Conservation (phyloP, 2,329 filamentous ascomycete genomes). For the Calonectria naviculata region DNA sequence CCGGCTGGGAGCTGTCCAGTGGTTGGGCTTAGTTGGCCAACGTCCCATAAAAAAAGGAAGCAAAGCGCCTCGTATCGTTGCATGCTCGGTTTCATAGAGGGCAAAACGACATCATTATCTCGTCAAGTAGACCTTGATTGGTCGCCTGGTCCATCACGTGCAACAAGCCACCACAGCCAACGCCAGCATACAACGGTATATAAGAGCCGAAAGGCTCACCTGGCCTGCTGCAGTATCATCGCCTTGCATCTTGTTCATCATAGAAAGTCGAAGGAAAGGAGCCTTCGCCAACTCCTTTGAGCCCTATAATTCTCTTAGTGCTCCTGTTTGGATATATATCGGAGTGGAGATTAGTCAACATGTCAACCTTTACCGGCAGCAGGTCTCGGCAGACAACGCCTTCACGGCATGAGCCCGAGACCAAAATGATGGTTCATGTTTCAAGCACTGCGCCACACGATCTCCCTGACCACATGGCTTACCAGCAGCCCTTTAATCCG, state of each 20-base stretch:
- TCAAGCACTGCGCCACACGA: background rate
- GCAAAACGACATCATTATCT: background rate
- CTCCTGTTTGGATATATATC: background rate
- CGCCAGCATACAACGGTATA: too few species aligned
- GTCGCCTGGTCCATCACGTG: background rate
- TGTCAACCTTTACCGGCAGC: background rate
- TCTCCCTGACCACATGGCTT: too few species aligned
- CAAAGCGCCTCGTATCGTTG: background rate
- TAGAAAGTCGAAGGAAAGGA: background rate
- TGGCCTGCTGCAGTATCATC: background rate
- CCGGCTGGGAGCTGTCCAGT: background rate
- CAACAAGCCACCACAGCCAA: background rate
- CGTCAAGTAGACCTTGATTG: background rate
- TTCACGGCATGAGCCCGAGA: too few species aligned
- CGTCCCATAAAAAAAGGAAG: background rate
- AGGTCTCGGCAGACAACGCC: background rate
- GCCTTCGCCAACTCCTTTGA: background rate
- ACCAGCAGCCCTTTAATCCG: too few species aligned
- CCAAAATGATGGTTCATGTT: background rate
- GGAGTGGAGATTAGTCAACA: background rate
- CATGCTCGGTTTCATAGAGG: background rate
- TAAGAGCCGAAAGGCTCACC: background rate
- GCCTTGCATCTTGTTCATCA: background rate
- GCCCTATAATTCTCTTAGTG: background rate
- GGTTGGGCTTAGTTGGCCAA: background rate